Percentiles rank a stretch among this genome's conserved stretches.
phyloP scores from a whole-genome alignment of 2,329 filamentous ascomycete species.

The Cercospora zeina region DNA sequence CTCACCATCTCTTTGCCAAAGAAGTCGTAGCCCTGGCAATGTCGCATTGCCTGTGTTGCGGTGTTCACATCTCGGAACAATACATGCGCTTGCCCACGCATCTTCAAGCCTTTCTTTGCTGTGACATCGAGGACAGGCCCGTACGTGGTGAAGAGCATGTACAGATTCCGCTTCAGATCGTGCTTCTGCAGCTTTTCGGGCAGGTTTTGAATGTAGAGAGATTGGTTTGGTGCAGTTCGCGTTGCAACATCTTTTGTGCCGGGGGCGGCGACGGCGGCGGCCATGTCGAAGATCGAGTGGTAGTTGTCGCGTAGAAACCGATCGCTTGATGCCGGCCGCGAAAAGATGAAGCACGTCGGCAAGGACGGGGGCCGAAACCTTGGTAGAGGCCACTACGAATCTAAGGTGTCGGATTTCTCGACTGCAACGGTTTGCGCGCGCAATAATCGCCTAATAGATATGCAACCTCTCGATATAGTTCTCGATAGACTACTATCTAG shows the following conservation, averaged over 20 bases:
- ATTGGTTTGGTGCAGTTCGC: constrained; percentile 44
- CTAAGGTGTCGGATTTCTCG: too few species aligned
- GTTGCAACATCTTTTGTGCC: constrained; percentile 14
- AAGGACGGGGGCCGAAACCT: too few species aligned
- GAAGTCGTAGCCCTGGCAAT: constrained; percentile 81
- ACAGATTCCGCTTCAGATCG: constrained; percentile 82
- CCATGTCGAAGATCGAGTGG: constrained; percentile 8
- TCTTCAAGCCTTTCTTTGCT: constrained; percentile 81
- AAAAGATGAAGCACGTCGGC: constrained; percentile 14
- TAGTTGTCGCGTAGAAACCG: background rate
- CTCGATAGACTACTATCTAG: too few species aligned
- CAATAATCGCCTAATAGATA: too few species aligned
- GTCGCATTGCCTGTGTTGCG: constrained; percentile 91
- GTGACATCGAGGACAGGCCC: constrained; percentile 90
- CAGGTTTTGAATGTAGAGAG: constrained; percentile 86
- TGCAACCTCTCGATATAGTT: too few species aligned
- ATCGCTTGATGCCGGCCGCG: background rate
- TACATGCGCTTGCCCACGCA: constrained; percentile 94
- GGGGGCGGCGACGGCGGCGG: constrained; percentile 10
- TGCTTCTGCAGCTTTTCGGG: constrained; percentile 87
- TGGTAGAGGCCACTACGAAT: too few species aligned
- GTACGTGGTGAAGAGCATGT: constrained; percentile 92
- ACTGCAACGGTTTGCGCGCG: too few species aligned
- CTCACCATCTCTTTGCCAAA: constrained; percentile 81
- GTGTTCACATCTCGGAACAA: constrained; percentile 86